phyloP scores from a whole-genome alignment of 139 green algal genomes.

The Pseudopediastrum boryanum region DNA sequence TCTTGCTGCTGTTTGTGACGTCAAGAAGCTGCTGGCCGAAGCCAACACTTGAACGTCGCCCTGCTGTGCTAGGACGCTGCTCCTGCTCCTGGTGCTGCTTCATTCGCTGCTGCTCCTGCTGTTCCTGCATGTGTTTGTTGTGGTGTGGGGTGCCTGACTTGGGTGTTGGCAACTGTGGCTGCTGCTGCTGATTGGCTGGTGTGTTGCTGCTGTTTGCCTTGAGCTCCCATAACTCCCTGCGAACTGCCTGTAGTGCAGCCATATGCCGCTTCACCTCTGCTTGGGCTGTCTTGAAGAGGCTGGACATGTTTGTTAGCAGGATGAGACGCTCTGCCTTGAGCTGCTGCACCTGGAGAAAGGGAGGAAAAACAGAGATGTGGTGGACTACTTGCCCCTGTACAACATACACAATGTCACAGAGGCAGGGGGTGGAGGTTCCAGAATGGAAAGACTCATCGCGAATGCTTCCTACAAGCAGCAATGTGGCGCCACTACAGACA shows the following conservation, averaged over 20 bases:
- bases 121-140: neutral
- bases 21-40: too few relatives aligned
- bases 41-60: too few relatives aligned
- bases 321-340: conserved; percentile 42
- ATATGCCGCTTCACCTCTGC: conserved; percentile 62
- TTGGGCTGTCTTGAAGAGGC: conserved; percentile 77
- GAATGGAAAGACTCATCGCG: too few relatives aligned
- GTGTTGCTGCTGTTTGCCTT: neutral
- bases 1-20: too few relatives aligned
- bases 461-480: too few relatives aligned
- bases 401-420: too few relatives aligned
- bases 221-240: neutral
- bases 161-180: neutral
- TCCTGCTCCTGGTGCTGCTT: conserved; percentile 2
- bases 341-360: conserved; percentile 44
- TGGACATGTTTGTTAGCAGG: conserved; percentile 71
- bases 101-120: conserved; percentile 1
- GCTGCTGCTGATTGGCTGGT: neutral
- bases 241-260: conserved; percentile 1
- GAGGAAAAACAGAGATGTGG: too few relatives aligned
- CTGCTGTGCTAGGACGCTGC: too few relatives aligned
- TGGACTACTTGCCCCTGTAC: too few relatives aligned
- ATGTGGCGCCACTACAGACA: too few relatives aligned
- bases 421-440: too few relatives aligned
- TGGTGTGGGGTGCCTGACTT: neutral